Conservation (phyloP, 208 protist species). For the Wallacemonas sp. region DNA sequence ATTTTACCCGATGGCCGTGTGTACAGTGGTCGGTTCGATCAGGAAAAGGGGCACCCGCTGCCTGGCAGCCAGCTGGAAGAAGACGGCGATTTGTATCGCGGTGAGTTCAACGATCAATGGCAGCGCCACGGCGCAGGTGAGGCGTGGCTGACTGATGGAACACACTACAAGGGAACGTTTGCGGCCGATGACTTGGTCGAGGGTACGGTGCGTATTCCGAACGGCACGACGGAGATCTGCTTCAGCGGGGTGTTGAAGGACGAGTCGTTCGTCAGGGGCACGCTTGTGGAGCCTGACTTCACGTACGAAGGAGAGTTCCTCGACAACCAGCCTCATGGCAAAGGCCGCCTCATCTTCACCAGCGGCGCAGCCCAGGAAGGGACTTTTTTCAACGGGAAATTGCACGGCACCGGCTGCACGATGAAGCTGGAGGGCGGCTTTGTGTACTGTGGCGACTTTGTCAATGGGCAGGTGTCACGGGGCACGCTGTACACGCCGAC, state of each 20-base stretch:
- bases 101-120: constrained; percentile 81
- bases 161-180: constrained; percentile 81
- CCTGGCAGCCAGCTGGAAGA: constrained; percentile 80
- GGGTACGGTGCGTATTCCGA: constrained; percentile 86
- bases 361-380: constrained; percentile 84
- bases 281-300: constrained; percentile 77
- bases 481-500: constrained; percentile 87
- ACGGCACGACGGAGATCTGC: constrained; percentile 76
- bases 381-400: constrained; percentile 83
- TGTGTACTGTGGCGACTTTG: constrained; percentile 88
- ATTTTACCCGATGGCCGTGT: constrained; percentile 76
- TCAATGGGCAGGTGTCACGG: constrained; percentile 72
- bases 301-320: constrained; percentile 83
- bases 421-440: constrained; percentile 91
- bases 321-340: constrained; percentile 85
- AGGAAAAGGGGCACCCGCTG: constrained; percentile 54
- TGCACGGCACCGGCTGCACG: constrained; percentile 81
- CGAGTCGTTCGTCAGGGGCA: constrained; percentile 81
- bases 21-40: constrained; percentile 76
- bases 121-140: constrained; percentile 84
- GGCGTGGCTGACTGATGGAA: constrained; percentile 87
- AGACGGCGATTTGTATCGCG: constrained; percentile 88
- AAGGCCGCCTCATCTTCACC: constrained; percentile 68
- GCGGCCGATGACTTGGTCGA: constrained; percentile 72
- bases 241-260: constrained; percentile 80